These are phyloP conservation scores for Xerocomellus chrysenteron DNA, from an alignment of 768 basidiomycete species.

Conservation along the genomic window DNA sequence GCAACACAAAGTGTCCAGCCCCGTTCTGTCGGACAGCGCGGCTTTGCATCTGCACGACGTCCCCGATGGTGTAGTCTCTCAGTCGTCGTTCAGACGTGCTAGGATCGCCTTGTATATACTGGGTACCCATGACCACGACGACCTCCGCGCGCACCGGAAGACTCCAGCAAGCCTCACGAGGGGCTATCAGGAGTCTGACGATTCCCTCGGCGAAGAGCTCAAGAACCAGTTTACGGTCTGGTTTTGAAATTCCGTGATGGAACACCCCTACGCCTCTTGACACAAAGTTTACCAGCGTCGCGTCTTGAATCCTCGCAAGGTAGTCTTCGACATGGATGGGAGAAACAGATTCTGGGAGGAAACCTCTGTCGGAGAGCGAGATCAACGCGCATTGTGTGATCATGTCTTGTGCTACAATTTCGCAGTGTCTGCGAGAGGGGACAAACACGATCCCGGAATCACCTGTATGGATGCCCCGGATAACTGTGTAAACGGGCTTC, in stretches of 20 bases:
- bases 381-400: slow-evolving; percentile 85
- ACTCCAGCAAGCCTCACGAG: slow-evolving; percentile 85
- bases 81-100: slow-evolving; percentile 62
- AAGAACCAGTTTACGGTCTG: slow-evolving; percentile 71
- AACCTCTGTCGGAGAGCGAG: slow-evolving; percentile 66
- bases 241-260: slow-evolving; percentile 65
- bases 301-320: slow-evolving; percentile 59
- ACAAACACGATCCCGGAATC: slow-evolving; percentile 80
- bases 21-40: slow-evolving; percentile 67
- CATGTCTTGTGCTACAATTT: slow-evolving; percentile 72
- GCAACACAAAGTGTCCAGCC: slow-evolving; percentile 71
- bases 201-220: slow-evolving; percentile 81
- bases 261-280: slow-evolving; percentile 87
- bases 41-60: slow-evolving; percentile 91
- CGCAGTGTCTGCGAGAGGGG: slow-evolving; percentile 78
- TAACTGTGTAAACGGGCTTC: slow-evolving; percentile 82
- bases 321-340: slow-evolving; percentile 58
- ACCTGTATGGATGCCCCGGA: slow-evolving; percentile 45
- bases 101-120: slow-evolving; percentile 60
- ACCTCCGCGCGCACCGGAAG: slow-evolving; percentile 79
- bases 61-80: slow-evolving; percentile 75
- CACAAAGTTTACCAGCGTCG: slow-evolving; percentile 64
- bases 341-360: slow-evolving; percentile 51
- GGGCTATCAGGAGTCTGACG: slow-evolving; percentile 75
- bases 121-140: slow-evolving; percentile 91